Base-by-base conservation (phyloP, 108 stramenopile species). In the Cyclotella baltica region DNA sequence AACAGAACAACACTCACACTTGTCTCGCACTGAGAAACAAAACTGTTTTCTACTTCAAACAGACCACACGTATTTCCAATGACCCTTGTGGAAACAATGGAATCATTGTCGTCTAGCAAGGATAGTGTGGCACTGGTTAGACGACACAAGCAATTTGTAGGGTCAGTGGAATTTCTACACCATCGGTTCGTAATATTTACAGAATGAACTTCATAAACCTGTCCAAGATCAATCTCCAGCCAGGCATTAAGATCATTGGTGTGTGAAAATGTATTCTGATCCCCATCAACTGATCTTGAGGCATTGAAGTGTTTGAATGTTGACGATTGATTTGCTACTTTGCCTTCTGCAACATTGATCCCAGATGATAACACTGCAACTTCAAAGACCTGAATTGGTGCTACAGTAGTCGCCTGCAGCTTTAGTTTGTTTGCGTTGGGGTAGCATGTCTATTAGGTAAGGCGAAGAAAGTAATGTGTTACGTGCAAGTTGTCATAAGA, bases 311-410 rank as follows among this genome's bases (percentile, higher is more conserved):
- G 11, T 2, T 22, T 38, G 20, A 4, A 25, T 10, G 35, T 38
- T 13, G 62, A 63, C 3, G 62, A 63, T 20, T 63, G 62, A 38
- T 8, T 38, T 36, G 62, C 62, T n/a, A 11, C 38, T 40, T 20
- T 20, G 8, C 36, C 20, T 20, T 4, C 3, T 25, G 62, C 62
- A 25, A 63, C 62, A 38, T 63, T 63, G 35, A 3, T 22, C 4
- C 62, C 62, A 38, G 36, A 36, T 19, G 62, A 63, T 38, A 63
- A 20, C 15, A 20, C 20, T 38, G 1, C 2, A 19, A 63, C 62
- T 63, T 63, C 62, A 63, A 63, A 63, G 4, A 63, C 19, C 37
- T 63, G 35, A 3, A 63, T 19, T 19, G 19, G 34, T 22, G 36
- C 36, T n/a, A 34, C 62, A 38, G 35, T 63, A 6, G 10, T 63